Conservation (phyloP, 169 alveolate species). For the Plasmodium gallinaceum region DNA sequence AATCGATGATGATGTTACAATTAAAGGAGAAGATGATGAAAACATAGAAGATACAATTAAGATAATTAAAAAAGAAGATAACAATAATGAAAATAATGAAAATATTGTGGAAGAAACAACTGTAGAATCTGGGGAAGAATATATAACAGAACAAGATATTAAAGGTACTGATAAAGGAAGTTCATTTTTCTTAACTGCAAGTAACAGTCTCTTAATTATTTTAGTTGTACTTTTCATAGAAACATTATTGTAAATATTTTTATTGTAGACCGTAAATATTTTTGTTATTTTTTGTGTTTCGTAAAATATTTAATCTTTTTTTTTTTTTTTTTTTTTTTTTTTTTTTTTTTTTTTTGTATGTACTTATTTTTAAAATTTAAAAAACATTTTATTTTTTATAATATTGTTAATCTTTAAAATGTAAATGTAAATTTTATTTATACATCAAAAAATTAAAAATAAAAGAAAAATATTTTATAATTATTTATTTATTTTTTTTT, state of each 20-base stretch:
- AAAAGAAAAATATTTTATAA: constrained; percentile 13
- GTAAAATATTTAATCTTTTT: not conserved
- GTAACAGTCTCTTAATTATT: constrained; percentile 6
- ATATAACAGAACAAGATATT: not conserved
- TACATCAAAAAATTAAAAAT: constrained; percentile 6
- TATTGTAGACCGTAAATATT: too few species aligned
- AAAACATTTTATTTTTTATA: not conserved
- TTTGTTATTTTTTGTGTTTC: not conserved
- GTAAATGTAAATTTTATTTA: not conserved
- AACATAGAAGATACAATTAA: too few species aligned
- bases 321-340: constrained; percentile 24
- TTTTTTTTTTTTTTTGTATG: too few species aligned
- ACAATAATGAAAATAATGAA: not conserved
- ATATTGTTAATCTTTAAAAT: not conserved
- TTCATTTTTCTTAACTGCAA: constrained; percentile 13
- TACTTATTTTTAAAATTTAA: constrained; percentile 10
- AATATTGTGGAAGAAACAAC: not conserved
- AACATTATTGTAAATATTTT: not conserved
- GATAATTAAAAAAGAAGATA: too few species aligned
- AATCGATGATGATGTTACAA: too few species aligned
- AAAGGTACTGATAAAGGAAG: constrained; percentile 1
- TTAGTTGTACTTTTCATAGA: constrained; percentile 8
- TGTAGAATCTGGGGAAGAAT: not conserved
- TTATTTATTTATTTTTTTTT: not conserved
- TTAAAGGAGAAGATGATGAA: too few species aligned